A percentile compares a stretch with the other conserved stretches of the same genome.
phyloP scores from a whole-genome alignment of 345 rosid species.

The Erodium maritimum region DNA sequence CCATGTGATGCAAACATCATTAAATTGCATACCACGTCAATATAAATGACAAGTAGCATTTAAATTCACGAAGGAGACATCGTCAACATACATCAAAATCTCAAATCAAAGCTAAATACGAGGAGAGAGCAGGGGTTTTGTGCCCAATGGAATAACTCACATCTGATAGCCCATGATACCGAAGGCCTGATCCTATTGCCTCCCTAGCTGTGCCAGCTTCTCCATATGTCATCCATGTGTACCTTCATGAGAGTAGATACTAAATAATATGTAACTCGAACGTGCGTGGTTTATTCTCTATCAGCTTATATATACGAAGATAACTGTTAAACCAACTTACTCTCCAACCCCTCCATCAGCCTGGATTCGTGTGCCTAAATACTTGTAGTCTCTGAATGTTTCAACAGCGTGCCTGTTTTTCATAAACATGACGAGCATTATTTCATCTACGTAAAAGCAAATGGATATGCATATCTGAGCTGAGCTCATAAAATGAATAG shows the following conservation, averaged over 20 bases:
- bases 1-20: conserved; percentile 5
- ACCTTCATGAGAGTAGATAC: conserved; percentile 31
- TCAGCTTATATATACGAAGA: neutral
- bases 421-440: neutral
- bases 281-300: neutral
- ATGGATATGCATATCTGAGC: no score
- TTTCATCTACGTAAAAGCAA: neutral
- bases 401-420: conserved; percentile 48
- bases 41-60: neutral
- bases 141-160: conserved; percentile 21
- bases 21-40: neutral
- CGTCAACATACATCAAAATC: neutral
- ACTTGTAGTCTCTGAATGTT: conserved; percentile 49
- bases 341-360: conserved; percentile 67
- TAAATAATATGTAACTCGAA: conserved; percentile 1
- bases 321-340: conserved; percentile 33
- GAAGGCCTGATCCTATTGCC: conserved; percentile 81
- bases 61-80: neutral
- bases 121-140: neutral
- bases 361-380: conserved; percentile 61
- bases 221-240: conserved; percentile 85
- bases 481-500: neutral
- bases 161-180: conserved; percentile 38
- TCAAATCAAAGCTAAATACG: neutral
- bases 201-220: conserved; percentile 61